Evolutionary conservation across 495 filamentous ascomycete species (phyloP).

Genomic region (Penicillium alfredii): DNA sequence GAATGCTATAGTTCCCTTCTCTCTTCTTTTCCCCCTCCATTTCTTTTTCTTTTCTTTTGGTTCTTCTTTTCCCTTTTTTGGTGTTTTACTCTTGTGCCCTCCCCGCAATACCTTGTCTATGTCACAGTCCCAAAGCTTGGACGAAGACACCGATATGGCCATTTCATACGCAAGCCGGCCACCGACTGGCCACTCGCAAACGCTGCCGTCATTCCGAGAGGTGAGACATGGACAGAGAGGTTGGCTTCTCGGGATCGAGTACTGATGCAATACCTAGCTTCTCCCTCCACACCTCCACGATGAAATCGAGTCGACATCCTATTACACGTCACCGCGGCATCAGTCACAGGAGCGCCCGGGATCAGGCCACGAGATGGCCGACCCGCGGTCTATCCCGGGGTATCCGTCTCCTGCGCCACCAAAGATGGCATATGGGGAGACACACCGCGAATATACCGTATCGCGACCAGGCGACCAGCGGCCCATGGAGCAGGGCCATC

Average conservation of each 20-base stretch:
- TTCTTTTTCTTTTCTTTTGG: conserved; percentile 6
- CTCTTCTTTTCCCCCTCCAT: conserved; percentile 3
- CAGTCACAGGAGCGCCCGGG: conserved; percentile 31
- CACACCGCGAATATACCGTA: conserved; percentile 29
- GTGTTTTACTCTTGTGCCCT: conserved; percentile 1
- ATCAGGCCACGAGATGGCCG: conserved; percentile 31
- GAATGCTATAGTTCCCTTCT: not conserved
- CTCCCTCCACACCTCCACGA: conserved; percentile 44
- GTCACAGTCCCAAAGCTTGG: conserved; percentile 33
- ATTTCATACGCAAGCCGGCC: conserved; percentile 39
- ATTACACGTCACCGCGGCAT: conserved; percentile 28
- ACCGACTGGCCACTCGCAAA: conserved; percentile 32
- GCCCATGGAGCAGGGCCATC: conserved; percentile 14
- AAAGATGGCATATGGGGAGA: conserved; percentile 19
- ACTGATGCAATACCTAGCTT: conserved; percentile 29
- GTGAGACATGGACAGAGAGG: no score
- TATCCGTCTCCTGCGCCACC: conserved; percentile 15
- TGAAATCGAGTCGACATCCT: conserved; percentile 43
- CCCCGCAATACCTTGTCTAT: conserved; percentile 26
- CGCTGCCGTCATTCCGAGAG: conserved; percentile 43
- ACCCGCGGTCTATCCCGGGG: conserved; percentile 26
- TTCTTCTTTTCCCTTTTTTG: not conserved
- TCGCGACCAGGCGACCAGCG: conserved; percentile 10
- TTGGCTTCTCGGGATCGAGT: no score
- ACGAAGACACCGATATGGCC: conserved; percentile 41